Percentiles rank a stretch among this genome's conserved stretches.
Evolutionary conservation across 2,329 filamentous ascomycete species (phyloP).

Genomic region (Tympanopsis confertula): DNA sequence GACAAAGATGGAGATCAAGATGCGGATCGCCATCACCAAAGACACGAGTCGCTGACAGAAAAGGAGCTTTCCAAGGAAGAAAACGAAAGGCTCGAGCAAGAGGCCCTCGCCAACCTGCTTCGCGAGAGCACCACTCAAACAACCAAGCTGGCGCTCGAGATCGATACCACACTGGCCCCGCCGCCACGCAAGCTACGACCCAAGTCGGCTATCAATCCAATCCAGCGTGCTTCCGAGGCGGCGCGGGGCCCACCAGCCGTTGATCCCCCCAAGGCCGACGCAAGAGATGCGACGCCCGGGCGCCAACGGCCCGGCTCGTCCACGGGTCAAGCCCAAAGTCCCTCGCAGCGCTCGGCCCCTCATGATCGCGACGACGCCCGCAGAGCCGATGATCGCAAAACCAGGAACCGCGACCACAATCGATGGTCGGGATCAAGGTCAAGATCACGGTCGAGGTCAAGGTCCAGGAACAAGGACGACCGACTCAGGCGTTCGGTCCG

Average conservation of each 20-base stretch:
- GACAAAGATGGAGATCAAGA: constrained; percentile 17
- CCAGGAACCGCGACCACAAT: neutral
- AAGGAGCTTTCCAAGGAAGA: constrained; percentile 47
- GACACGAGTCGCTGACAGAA: constrained; percentile 26
- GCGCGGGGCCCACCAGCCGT: constrained; percentile 19
- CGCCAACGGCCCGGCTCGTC: neutral
- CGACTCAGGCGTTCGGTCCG: constrained; percentile 15
- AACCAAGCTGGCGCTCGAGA: constrained; percentile 40
- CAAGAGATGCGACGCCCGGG: constrained; percentile 9
- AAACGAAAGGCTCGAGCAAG: constrained; percentile 41
- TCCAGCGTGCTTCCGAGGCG: constrained; percentile 30
- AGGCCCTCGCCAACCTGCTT: constrained; percentile 44
- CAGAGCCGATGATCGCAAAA: neutral
- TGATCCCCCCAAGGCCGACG: constrained; percentile 18
- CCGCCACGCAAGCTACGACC: constrained; percentile 39
- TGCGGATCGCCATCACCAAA: constrained; percentile 17
- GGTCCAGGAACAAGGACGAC: constrained; percentile 11
- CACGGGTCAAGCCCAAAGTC: neutral
- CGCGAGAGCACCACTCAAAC: constrained; percentile 41
- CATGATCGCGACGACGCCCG: neutral
- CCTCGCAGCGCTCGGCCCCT: too few relatives aligned
- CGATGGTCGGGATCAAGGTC: neutral
- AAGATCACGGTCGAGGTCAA: neutral
- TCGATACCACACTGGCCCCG: constrained; percentile 42
- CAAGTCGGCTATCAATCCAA: constrained; percentile 46